Base-by-base conservation (phyloP, 495 filamentous ascomycete genomes). In the Cercophora newfieldiana region DNA sequence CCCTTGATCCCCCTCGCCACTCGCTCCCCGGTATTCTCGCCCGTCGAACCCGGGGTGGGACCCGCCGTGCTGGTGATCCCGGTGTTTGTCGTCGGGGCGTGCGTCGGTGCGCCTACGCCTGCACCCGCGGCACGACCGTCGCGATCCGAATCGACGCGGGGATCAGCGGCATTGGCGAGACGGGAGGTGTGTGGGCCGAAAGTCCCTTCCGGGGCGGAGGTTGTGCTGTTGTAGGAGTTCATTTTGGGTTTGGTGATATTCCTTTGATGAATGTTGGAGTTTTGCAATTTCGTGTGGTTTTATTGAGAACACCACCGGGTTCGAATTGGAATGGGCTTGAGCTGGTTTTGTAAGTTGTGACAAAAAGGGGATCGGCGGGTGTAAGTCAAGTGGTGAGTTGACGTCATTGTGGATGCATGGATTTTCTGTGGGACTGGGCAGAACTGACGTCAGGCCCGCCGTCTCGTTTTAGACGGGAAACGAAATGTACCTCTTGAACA, bases 71-170 rank as follows among this genome's bases (percentile, higher is more conserved):
- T 24, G 19, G 30, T 59, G 19, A 44, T 30, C 2, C 57, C 29
- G 7, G 33, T 33, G 29, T 30, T 22, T 19, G 22, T 24, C 10
- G 57, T 30, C 7, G 30, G 7, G 21, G 29, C 16, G 21, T 47
- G 57, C 0, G 33, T 59, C 1, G 57, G 54, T 21, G 49, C n/a
- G 0, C 19, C n/a, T 6, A 24, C 21, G n/a, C n/a, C n/a, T n/a
- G n/a, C n/a, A n/a, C n/a, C n/a, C 0, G 55, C 55, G 26, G 14
- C 18, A 5, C 57, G n/a, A 58, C 60, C 65, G 7, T 31, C 24
- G 16, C 21, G 37, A 49, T 78, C 78, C 0, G 72, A 76, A 59
- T 77, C 83, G 49, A 86, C 74, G 37, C 75, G 75, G 47, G 85
- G n/a, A n/a, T 84, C 82, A 12, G 71, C 24, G 64, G 79, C 74